Conservation (phyloP, 306 rosid genomes). For the Boehmeria nivea region DNA sequence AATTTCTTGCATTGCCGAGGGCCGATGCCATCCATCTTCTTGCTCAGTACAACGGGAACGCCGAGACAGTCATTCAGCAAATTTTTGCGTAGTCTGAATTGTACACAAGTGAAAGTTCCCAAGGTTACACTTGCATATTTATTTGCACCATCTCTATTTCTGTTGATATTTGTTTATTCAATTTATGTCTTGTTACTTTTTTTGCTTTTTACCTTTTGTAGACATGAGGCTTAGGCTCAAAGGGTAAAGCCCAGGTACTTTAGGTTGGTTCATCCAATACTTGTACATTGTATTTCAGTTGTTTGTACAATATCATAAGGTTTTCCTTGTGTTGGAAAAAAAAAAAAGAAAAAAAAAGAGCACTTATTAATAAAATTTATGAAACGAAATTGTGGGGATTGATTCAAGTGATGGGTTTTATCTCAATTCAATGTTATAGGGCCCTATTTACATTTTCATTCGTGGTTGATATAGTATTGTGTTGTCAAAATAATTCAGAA, state of each 20-base stretch:
- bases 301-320: conserved; percentile 9
- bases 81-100: conserved; percentile 53
- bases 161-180: conserved; percentile 45
- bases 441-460: no score
- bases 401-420: background rate
- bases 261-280: background rate
- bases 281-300: background rate
- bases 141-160: conserved; percentile 14
- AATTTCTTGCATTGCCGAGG: conserved; percentile 92
- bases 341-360: background rate
- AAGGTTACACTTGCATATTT: conserved; percentile 2
- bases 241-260: conserved; percentile 13
- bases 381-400: background rate
- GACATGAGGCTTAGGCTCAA: conserved; percentile 21
- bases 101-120: conserved; percentile 10
- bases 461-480: no score
- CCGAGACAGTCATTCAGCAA: conserved; percentile 94
- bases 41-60: conserved; percentile 87
- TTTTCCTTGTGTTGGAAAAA: background rate
- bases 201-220: conserved; percentile 26
- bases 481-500: no score
- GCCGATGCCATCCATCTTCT: conserved; percentile 98
- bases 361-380: no score
- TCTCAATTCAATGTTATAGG: no score
- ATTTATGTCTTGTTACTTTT: conserved; percentile 26